phyloP scores from a whole-genome alignment of 129 eudicot species.

The Smallanthus sonchifolius region DNA sequence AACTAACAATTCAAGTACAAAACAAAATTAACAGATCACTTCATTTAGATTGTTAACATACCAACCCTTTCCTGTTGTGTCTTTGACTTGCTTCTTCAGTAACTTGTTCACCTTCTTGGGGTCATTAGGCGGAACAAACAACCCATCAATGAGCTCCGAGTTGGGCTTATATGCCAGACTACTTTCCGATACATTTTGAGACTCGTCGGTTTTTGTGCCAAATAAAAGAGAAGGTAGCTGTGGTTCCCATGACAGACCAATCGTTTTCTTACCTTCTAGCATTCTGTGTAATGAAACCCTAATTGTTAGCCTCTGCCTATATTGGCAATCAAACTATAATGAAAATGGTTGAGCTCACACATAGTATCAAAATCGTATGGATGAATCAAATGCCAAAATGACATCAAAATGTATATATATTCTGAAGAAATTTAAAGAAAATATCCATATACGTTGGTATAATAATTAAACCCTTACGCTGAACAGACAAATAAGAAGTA shows the following conservation, averaged over 20 bases:
- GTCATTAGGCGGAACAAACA: conserved; percentile 85
- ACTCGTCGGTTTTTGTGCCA: conserved; percentile 11
- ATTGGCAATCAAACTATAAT: not conserved
- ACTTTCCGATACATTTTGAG: conserved; percentile 16
- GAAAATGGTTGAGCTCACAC: not conserved
- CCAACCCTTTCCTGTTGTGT: conserved; percentile 80
- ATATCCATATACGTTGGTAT: too few species aligned
- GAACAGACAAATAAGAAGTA: too few species aligned
- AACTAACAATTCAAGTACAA: not conserved
- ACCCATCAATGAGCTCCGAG: conserved; percentile 83
- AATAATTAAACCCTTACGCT: too few species aligned
- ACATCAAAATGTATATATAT: too few species aligned
- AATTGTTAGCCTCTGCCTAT: not conserved
- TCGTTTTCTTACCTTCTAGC: conserved; percentile 47
- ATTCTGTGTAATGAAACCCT: conserved; percentile 24
- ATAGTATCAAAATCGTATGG: too few species aligned
- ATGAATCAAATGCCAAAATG: not conserved
- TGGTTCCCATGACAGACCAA: conserved; percentile 87
- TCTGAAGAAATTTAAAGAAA: too few species aligned
- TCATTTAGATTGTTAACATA: conserved; percentile 27
- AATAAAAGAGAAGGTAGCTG: conserved; percentile 36
- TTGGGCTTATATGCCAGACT: conserved; percentile 45
- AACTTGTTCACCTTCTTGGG: conserved; percentile 72
- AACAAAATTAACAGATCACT: not conserved
- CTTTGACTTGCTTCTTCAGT: conserved; percentile 74